Evolutionary conservation across 805 yeast genomes (phyloP), one percentile per base, ranked within the genome.

Genomic region (Candida ovalis): DNA sequence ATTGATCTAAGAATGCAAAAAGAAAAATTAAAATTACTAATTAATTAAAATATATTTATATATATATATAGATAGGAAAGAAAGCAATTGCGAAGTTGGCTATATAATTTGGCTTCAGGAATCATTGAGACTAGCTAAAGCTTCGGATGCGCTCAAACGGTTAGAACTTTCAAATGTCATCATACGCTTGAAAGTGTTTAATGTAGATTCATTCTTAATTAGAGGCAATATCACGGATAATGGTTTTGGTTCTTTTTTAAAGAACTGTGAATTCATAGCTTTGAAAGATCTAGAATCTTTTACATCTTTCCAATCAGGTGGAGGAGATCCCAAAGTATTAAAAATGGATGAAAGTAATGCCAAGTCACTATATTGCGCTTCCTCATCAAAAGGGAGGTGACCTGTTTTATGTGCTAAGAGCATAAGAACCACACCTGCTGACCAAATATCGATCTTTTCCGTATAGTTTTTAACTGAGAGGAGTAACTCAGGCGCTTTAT

Each of bases 401-500:
- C 73, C 66, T 48, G 73, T 62, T 1, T 49, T 28, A 27, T 80
- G 67, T 52, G 75, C 75, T 27, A 88, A 54, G 40, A 76, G 62
- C n/a, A 83, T 78, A 43, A 82, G 56, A 2, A 86, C 58, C 10
- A 88, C 75, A 0, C 88, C 95, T 18, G 79, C 61, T 1, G 86
- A 70, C 96, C 96, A 88, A 15, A 86, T 70, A 57, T 88, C 96
- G 8, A 87, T 69, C 36, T 73, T 79, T 33, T 59, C 62, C 2
- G 75, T 67, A 58, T 88, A 88, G 50, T 72, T 69, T 1, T 69
- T 52, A n/a, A 77, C 65, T 0, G 88, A 86, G 44, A 86, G 75
- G 38, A 87, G 68, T 42, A 85, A 66, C 58, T 88, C 96, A 0
- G 95, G 92, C 0, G 94, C 82, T 50, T 85, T 81, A 65, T 79